Conservation (phyloP, 495 filamentous ascomycete genomes). For the Oidiodendron maius region DNA sequence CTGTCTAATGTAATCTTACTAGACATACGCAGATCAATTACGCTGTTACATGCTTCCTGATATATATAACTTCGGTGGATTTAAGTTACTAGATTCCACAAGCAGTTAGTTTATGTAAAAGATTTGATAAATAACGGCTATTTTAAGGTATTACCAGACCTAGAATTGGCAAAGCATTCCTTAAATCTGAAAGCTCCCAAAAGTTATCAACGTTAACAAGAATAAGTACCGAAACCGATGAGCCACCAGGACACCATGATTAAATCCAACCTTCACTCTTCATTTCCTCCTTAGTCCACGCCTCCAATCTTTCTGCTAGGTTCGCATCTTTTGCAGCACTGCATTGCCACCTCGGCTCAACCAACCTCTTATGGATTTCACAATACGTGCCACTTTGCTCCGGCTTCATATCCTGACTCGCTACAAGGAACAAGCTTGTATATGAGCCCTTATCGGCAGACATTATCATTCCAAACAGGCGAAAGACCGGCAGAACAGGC, state of each 20-base stretch:
- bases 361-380: constrained; percentile 23
- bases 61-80: too few relatives aligned
- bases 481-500: not conserved
- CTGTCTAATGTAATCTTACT: too few relatives aligned
- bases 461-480: not conserved
- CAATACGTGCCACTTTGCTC: constrained; percentile 32
- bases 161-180: too few relatives aligned
- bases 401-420: constrained; percentile 29
- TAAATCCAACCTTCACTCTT: constrained; percentile 28
- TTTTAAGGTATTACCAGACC: too few relatives aligned
- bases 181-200: too few relatives aligned
- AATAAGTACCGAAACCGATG: too few relatives aligned
- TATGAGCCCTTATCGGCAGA: constrained; percentile 31
- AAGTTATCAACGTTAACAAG: too few relatives aligned
- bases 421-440: constrained; percentile 31
- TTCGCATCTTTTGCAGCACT: constrained; percentile 15
- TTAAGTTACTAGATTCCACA: too few relatives aligned
- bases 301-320: constrained; percentile 25
- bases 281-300: constrained; percentile 19
- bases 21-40: too few relatives aligned
- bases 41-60: too few relatives aligned
- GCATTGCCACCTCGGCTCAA: constrained; percentile 26
- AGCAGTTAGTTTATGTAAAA: too few relatives aligned
- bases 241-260: constrained; percentile 31
- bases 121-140: too few relatives aligned